Base-by-base conservation (phyloP, 305 asterid species). In the Fraxinus sp. region DNA sequence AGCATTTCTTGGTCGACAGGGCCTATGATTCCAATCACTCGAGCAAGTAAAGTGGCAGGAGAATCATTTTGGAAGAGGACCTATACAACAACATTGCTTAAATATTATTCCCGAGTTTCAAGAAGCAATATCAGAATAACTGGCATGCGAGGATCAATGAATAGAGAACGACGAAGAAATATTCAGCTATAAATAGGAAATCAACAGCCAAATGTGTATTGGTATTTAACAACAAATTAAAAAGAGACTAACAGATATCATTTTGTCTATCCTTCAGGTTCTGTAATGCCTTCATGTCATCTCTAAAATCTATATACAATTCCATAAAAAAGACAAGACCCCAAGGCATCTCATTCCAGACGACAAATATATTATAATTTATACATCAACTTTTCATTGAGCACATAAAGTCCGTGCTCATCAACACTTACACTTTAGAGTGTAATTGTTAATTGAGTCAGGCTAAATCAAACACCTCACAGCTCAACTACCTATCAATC, bases 41-140 rank as follows among this genome's bases (percentile, higher is more conserved):
- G 94, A 86, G 98, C 99, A 82, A 95, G 98, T 87, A 96, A 90
- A 77, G 99, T 93, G 82, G 98, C 99, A 14, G 97, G 97, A 81
- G 99, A 96, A 89, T 96, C 99, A 83, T 95, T 96, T 90, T 95
- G 99, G 87, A 96, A 96, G 83, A 96, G 94, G 73, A 96, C 98
- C 99, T 95, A 89, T 86, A 35, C 78, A 82, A 83, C 82, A 80
- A 43, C 6, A 35, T 16, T 18, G 36, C 22, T 66, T 64, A 13
- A 5, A 74, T 66, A 35, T 81, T 43, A 87, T 59, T 80, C 71
- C 35, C 28, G 83, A 80, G 84, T 85, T 82, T 55, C 84, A 80
- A 70, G 74, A 74, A 73, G 80, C 75, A 79, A 66, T 30, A 72
- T 20, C 84, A 79, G 28, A 66, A 70, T 70, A 28, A 70, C 76